Base-by-base conservation (phyloP, 495 filamentous ascomycete genomes). In the Podospora anserina region DNA sequence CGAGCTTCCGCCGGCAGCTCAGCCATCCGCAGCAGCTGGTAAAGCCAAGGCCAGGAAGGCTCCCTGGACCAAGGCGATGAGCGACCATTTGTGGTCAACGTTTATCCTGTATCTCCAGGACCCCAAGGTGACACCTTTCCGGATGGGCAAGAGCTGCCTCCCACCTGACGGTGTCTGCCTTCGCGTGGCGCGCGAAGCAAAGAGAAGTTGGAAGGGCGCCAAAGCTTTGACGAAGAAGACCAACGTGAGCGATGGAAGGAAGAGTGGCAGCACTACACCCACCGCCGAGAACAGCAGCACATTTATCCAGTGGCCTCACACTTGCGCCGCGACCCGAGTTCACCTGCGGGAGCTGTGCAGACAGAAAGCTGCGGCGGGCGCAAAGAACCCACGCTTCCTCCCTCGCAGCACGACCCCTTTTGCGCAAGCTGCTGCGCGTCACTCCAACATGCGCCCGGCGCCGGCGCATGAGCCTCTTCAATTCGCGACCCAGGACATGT, bases 51-150 rank as follows among this genome's bases (percentile, higher is more conserved):
- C 69, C 56, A 77, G 81, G 65, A 85, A 80, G 70, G 82, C 81
- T 6, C 82, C 82, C 1, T 99, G 94, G 93, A 96, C 91, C 2
- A 86, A 89, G 59, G 90, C 92, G 20, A 96, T 96, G 92, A 93
- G 94, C 78, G 88, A 89, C 49, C 95, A 99, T 75, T 79, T 99
- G 32, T 98, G 96, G 96, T 88, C 91, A 44, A 93, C 91, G 2
- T 98, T 97, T 75, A 82, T 91, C 70, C 77, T 91, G 11, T 99
- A 97, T 74, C 82, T 97, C 13, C 90, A 93, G 70, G 93, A 98
- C 76, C 94, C 95, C 39, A 93, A 90, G 11, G 90, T 96, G 30
- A 99, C 95, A 2, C 95, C 95, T 0, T 94, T 98, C 80, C 93
- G 94, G 72, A 90, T 92, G 81, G 87, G 93, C 18, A 93, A 94